Evolutionary conservation across 106 monocot genomes (phyloP).

Genomic region (Triglochin maritima): DNA sequence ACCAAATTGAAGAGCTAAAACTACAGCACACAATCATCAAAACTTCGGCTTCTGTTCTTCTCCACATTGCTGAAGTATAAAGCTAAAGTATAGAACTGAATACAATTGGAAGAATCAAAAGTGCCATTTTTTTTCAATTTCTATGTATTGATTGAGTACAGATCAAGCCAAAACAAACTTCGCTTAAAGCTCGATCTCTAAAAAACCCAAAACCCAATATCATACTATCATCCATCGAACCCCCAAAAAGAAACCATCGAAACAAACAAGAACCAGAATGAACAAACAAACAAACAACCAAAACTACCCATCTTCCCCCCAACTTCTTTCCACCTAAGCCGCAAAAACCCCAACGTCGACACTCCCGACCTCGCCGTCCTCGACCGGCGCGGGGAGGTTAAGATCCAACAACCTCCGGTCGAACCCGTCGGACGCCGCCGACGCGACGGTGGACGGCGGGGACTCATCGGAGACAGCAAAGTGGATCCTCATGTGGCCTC

Average conservation of each 20-base stretch:
- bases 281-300: not conserved
- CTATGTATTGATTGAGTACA: not conserved
- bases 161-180: not conserved
- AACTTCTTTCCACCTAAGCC: not conserved
- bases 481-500: constrained; percentile 59
- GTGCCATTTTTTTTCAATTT: too few relatives aligned
- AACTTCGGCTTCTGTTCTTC: too few relatives aligned
- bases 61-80: too few relatives aligned
- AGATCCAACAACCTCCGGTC: constrained; percentile 20
- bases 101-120: too few relatives aligned
- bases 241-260: not conserved
- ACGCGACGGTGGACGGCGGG: not conserved
- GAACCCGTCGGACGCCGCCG: not conserved
- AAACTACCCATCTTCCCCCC: not conserved
- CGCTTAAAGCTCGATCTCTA: too few relatives aligned
- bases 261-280: not conserved
- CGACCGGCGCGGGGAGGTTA: constrained; percentile 23
- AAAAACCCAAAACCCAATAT: constrained; percentile 3
- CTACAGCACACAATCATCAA: not conserved
- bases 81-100: too few relatives aligned
- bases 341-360: constrained; percentile 5
- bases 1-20: not conserved
- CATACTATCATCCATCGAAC: not conserved
- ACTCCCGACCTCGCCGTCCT: constrained; percentile 8
- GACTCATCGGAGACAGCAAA: not conserved